phyloP scores from a whole-genome alignment of 2,329 filamentous ascomycete genomes.

The Akanthomyces dipterigenus region DNA sequence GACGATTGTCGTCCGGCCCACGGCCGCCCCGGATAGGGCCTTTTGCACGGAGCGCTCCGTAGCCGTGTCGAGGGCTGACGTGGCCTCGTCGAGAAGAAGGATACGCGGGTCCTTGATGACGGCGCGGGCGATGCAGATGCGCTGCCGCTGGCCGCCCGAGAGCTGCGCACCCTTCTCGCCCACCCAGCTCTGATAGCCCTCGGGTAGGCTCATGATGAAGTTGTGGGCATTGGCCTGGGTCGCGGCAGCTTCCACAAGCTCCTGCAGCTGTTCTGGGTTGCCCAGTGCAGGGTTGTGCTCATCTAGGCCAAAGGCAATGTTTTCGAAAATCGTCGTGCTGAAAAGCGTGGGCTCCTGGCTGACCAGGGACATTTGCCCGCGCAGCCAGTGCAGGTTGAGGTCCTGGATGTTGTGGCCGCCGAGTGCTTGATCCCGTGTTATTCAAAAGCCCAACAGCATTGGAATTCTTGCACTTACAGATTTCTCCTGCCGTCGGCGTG shows the following conservation, averaged over 20 bases:
- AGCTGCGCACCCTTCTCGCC: slow-evolving; percentile 55
- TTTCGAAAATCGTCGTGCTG: slow-evolving; percentile 24
- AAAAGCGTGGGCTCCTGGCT: slow-evolving; percentile 42
- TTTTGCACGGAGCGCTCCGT: slow-evolving; percentile 44
- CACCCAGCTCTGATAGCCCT: slow-evolving; percentile 49
- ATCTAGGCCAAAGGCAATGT: slow-evolving; percentile 42
- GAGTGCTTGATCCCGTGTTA: too few relatives aligned
- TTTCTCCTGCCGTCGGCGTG: slow-evolving; percentile 31
- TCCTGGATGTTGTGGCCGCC: slow-evolving; percentile 29
- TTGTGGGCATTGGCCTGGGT: slow-evolving; percentile 39
- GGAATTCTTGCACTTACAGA: too few relatives aligned
- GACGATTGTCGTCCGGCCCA: slow-evolving; percentile 54
- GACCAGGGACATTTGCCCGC: slow-evolving; percentile 40
- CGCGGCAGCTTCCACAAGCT: slow-evolving; percentile 35
- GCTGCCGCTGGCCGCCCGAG: slow-evolving; percentile 59
- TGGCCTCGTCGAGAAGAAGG: slow-evolving; percentile 61
- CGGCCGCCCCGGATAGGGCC: slow-evolving; percentile 45
- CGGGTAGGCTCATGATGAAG: slow-evolving; percentile 37
- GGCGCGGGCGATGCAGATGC: slow-evolving; percentile 50
- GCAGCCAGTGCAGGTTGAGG: slow-evolving; percentile 38
- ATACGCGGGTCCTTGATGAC: slow-evolving; percentile 39
- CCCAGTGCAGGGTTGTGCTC: slow-evolving; percentile 12
- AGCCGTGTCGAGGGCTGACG: slow-evolving; percentile 42
- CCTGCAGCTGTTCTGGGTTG: slow-evolving; percentile 27
- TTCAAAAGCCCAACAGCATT: too few relatives aligned